Evolutionary conservation across 2,329 filamentous ascomycete genomes (phyloP).

Genomic region (Paecilomyces variotii): DNA sequence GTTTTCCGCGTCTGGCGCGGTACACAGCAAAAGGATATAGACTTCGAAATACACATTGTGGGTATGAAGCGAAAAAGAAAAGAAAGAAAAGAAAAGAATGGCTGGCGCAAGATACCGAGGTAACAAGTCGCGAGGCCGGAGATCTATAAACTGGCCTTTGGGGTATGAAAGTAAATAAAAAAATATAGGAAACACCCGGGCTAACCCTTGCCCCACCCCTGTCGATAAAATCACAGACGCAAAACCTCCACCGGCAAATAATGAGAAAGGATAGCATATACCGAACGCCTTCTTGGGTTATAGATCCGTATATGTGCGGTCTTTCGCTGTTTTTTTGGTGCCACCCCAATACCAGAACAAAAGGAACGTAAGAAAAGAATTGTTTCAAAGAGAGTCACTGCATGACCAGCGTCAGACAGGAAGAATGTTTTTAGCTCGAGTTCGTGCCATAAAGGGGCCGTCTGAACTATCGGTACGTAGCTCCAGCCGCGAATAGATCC

Average conservation of each 20-base stretch:
- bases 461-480: slow-evolving; percentile 26
- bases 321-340: not conserved
- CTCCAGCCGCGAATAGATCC: slow-evolving; percentile 66
- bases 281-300: not conserved
- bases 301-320: not conserved
- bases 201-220: slow-evolving; percentile 2
- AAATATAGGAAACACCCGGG: slow-evolving; percentile 5
- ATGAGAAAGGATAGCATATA: not conserved
- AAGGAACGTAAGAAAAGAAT: slow-evolving; percentile 3
- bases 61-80: slow-evolving; percentile 11
- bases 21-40: slow-evolving; percentile 14
- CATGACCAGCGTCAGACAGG: not conserved
- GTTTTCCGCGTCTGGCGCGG: slow-evolving; percentile 9
- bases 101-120: slow-evolving; percentile 15
- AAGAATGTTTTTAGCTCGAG: not conserved
- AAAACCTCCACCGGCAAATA: slow-evolving; percentile 1
- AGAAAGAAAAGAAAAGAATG: not conserved
- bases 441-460: not conserved
- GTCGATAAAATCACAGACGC: slow-evolving; percentile 1
- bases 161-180: slow-evolving; percentile 28
- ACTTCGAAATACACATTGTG: slow-evolving; percentile 8
- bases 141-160: slow-evolving; percentile 29
- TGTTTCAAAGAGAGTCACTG: slow-evolving; percentile 5
- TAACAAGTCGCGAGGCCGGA: slow-evolving; percentile 24
- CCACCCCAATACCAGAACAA: not conserved